These are phyloP conservation scores for Cytospora chrysosperma DNA, from an alignment of 2,329 filamentous ascomycete genomes.

Conservation along the genomic window DNA sequence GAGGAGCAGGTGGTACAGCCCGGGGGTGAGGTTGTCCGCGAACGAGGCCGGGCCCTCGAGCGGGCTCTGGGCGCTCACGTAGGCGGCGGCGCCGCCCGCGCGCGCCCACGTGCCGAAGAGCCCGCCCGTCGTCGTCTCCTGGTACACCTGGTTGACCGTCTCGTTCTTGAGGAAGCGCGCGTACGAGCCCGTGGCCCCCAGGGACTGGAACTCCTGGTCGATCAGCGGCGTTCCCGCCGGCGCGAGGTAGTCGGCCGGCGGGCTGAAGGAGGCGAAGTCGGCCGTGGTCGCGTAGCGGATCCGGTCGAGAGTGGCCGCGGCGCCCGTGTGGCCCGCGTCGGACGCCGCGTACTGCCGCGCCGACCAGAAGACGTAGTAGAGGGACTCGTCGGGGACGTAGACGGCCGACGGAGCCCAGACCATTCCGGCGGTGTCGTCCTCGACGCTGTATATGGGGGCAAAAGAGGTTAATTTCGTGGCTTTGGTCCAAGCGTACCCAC, in stretches of 20 bases:
- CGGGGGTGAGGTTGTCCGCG: constrained; percentile 36
- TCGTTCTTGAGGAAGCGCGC: constrained; percentile 53
- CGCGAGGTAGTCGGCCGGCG: constrained; percentile 45
- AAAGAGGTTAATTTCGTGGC: too few relatives aligned
- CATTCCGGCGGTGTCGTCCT: constrained; percentile 37
- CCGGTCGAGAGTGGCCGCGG: constrained; percentile 38
- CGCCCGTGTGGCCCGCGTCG: constrained; percentile 46
- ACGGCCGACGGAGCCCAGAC: constrained; percentile 39
- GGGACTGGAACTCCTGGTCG: constrained; percentile 47
- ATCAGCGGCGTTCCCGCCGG: constrained; percentile 44
- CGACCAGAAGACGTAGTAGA: constrained; percentile 51
- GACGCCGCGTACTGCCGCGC: constrained; percentile 42
- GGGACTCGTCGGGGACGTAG: constrained; percentile 35
- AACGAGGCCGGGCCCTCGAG: constrained; percentile 41
- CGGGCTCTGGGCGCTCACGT: constrained; percentile 34
- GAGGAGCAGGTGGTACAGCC: constrained; percentile 41
- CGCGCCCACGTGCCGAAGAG: constrained; percentile 49
- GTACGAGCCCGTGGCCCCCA: constrained; percentile 41
- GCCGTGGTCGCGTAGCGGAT: constrained; percentile 52
- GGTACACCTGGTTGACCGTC: constrained; percentile 46
- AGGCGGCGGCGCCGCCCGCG: constrained; percentile 33
- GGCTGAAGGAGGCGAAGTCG: constrained; percentile 48
- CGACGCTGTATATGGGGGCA: constrained; percentile 30
- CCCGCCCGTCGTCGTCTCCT: constrained; percentile 44
- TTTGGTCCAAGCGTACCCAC: too few relatives aligned